Evolutionary conservation across 179 eudicot genomes (phyloP).

Genomic region (Vitellaria paradoxa): DNA sequence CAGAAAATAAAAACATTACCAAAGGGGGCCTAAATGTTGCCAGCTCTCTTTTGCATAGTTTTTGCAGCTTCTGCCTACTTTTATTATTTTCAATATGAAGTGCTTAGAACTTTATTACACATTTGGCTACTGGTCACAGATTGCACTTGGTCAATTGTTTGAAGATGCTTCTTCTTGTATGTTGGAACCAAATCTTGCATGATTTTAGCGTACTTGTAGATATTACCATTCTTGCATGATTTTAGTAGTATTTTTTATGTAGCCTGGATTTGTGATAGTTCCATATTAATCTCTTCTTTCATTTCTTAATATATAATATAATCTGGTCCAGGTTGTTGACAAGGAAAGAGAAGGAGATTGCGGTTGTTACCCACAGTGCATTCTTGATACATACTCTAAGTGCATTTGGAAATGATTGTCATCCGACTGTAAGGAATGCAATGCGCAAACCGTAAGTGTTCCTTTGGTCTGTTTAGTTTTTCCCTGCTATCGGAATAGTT

Average conservation of each 20-base stretch:
- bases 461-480: neutral
- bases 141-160: neutral
- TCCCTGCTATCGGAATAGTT: no score
- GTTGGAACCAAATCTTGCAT: neutral
- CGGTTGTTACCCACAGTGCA: conserved; percentile 82
- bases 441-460: conserved; percentile 59
- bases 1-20: no score
- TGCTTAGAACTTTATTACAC: neutral
- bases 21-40: neutral
- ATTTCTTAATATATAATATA: neutral
- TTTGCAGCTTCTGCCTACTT: neutral
- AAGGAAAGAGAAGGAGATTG: conserved; percentile 84
- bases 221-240: neutral
- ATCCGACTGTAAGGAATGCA: conserved; percentile 55
- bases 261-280: neutral
- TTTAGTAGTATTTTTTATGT: neutral
- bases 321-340: conserved; percentile 62
- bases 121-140: neutral
- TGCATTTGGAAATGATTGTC: conserved; percentile 77
- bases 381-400: conserved; percentile 53
- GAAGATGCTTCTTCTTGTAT: neutral
- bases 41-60: neutral
- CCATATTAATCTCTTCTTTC: neutral
- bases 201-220: no score
- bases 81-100: neutral